These are phyloP conservation scores for Coemansia sp. DNA, from an alignment of 192 early-diverging fungal genomes.

Conservation along the genomic window DNA sequence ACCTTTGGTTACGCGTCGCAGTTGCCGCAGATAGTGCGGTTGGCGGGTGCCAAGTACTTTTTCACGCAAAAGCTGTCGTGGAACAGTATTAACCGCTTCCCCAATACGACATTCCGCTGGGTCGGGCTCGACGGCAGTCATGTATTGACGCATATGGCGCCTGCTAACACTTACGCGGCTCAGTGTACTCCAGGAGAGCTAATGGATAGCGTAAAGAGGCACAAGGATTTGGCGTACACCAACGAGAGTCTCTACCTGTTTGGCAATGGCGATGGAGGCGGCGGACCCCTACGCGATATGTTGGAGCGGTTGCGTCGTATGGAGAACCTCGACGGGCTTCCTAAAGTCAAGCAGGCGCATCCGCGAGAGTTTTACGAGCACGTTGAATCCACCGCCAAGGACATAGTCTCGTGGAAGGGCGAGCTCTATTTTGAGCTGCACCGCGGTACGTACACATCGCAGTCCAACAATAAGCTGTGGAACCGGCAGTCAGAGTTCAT, in stretches of 20 bases:
- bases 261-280: slow-evolving; percentile 98
- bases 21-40: slow-evolving; percentile 85
- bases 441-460: slow-evolving; percentile 93
- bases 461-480: slow-evolving; percentile 76
- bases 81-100: slow-evolving; percentile 99
- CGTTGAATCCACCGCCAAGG: slow-evolving; percentile 66
- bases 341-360: slow-evolving; percentile 68
- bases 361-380: slow-evolving; percentile 82
- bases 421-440: slow-evolving; percentile 99
- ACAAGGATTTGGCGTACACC: slow-evolving; percentile 82
- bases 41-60: slow-evolving; percentile 82
- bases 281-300: slow-evolving; percentile 79
- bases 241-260: slow-evolving; percentile 83
- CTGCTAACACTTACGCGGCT: slow-evolving; percentile 81
- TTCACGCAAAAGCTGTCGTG: slow-evolving; percentile 98
- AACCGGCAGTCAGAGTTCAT: slow-evolving; percentile 85
- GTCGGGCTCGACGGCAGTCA: slow-evolving; percentile 80
- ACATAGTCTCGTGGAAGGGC: slow-evolving; percentile 85
- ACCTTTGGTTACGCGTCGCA: slow-evolving; percentile 89
- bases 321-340: slow-evolving; percentile 71
- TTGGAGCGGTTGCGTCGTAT: slow-evolving; percentile 78
- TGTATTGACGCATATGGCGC: slow-evolving; percentile 85
- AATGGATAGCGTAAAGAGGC: slow-evolving; percentile 69
- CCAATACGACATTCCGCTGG: slow-evolving; percentile 94
- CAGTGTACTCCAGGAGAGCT: slow-evolving; percentile 65